These are phyloP conservation scores for Geum urbanum DNA, from an alignment of 306 rosid species.

Conservation along the genomic window DNA sequence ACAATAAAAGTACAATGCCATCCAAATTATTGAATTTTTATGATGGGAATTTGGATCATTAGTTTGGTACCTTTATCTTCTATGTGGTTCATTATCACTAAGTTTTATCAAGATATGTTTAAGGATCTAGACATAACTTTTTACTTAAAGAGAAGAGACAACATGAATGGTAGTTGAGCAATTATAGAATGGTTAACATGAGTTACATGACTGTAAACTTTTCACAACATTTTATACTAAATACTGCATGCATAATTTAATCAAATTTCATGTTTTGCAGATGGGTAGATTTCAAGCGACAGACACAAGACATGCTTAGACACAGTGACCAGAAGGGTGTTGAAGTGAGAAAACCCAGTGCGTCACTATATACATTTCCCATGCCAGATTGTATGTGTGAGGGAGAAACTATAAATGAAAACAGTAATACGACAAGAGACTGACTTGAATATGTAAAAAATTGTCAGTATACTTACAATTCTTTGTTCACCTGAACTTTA, in stretches of 20 bases:
- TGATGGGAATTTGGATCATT: neutral
- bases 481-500: slow-evolving; percentile 41
- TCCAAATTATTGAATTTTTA: neutral
- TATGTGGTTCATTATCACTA: neutral
- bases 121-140: neutral
- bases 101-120: neutral
- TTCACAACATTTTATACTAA: neutral
- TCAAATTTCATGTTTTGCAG: slow-evolving; percentile 30
- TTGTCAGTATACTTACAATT: slow-evolving; percentile 21
- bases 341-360: slow-evolving; percentile 69
- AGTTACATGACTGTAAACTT: neutral
- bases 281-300: slow-evolving; percentile 65
- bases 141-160: neutral
- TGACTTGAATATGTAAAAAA: slow-evolving; percentile 18
- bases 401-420: slow-evolving; percentile 39
- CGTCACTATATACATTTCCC: slow-evolving; percentile 79
- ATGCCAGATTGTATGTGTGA: slow-evolving; percentile 97
- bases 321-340: slow-evolving; percentile 73
- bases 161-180: neutral
- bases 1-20: neutral
- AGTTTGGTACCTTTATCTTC: neutral
- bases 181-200: neutral
- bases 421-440: slow-evolving; percentile 22
- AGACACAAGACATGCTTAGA: slow-evolving; percentile 76
- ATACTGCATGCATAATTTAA: neutral